Percentiles rank a stretch among this genome's conserved stretches.
phyloP scores from a whole-genome alignment of 2,329 filamentous ascomycete genomes.

The Pseudocercospora eumusae region DNA sequence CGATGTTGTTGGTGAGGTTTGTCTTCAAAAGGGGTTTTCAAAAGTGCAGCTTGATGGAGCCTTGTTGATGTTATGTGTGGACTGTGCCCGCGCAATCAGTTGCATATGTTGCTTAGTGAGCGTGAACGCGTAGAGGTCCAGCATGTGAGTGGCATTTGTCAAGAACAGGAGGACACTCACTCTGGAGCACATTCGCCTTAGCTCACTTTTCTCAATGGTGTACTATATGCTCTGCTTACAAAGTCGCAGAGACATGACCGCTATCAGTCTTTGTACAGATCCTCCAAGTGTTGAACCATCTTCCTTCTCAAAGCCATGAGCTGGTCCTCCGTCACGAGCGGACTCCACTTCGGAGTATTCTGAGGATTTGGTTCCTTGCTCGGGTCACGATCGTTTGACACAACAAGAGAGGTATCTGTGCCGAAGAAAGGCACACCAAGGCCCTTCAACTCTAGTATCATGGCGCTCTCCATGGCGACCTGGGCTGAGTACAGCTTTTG shows the following conservation, averaged over 20 bases:
- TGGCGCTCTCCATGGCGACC: slow-evolving; percentile 60
- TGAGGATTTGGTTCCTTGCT: slow-evolving; percentile 21
- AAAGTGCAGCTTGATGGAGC: background rate
- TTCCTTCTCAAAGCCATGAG: slow-evolving; percentile 38
- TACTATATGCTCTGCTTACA: background rate
- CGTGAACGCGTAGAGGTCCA: background rate
- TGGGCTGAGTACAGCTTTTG: slow-evolving; percentile 63
- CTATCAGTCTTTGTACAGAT: slow-evolving; percentile 43
- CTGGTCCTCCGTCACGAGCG: slow-evolving; percentile 38
- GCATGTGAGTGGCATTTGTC: background rate
- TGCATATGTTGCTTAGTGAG: background rate
- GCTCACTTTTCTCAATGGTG: background rate
- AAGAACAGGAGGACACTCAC: background rate
- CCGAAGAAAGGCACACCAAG: slow-evolving; percentile 65
- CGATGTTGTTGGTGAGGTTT: background rate
- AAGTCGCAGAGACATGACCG: background rate
- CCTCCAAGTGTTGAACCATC: slow-evolving; percentile 44
- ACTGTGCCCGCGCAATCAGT: background rate
- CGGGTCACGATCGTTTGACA: slow-evolving; percentile 33
- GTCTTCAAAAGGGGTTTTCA: background rate
- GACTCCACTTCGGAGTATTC: slow-evolving; percentile 32
- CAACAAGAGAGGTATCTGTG: slow-evolving; percentile 49
- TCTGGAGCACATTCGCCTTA: background rate
- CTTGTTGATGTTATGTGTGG: background rate
- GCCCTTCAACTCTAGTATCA: slow-evolving; percentile 57